Percentiles rank a stretch among this genome's conserved stretches.
phyloP scores from a whole-genome alignment of 139 green algal genomes.

The Chlorella sorokiniana region DNA sequence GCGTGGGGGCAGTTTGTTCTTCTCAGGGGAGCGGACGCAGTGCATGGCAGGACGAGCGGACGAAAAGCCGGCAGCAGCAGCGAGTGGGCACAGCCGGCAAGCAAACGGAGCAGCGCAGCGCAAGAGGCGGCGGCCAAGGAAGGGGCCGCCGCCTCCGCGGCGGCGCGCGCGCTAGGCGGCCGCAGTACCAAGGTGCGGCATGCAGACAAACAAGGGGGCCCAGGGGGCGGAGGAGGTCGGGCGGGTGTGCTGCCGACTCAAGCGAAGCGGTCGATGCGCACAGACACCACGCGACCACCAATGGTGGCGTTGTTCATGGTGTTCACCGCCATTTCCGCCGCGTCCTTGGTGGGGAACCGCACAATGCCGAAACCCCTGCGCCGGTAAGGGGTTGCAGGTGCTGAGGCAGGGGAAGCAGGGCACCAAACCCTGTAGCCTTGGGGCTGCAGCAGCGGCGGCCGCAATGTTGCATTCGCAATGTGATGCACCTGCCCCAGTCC shows the following conservation, averaged over 20 bases:
- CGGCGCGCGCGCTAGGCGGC: background rate
- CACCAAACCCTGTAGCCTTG: too few species aligned
- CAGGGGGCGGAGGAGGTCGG: background rate
- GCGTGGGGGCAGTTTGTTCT: background rate
- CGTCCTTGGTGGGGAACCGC: conserved; percentile 67
- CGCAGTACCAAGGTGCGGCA: background rate
- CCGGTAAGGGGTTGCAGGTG: background rate
- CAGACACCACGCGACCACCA: conserved; percentile 80
- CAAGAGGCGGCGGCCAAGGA: background rate
- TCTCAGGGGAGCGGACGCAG: conserved; percentile 7
- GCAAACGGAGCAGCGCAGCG: background rate
- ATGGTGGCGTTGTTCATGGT: conserved; percentile 86
- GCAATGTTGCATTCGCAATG: too few species aligned
- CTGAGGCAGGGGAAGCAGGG: too few species aligned
- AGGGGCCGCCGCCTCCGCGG: background rate
- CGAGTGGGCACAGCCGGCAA: background rate
- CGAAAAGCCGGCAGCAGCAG: background rate
- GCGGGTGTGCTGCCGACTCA: conserved; percentile 28
- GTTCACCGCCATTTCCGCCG: conserved; percentile 67
- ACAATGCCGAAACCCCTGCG: conserved; percentile 89
- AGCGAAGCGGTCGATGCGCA: conserved; percentile 85
- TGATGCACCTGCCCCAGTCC: too few species aligned
- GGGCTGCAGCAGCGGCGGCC: too few species aligned
- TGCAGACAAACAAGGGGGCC: background rate
- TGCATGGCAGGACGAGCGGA: background rate